A percentile compares a stretch with the other conserved stretches of the same genome.
phyloP scores from a whole-genome alignment of 2,329 filamentous ascomycete genomes.

The Beauveria australis region DNA sequence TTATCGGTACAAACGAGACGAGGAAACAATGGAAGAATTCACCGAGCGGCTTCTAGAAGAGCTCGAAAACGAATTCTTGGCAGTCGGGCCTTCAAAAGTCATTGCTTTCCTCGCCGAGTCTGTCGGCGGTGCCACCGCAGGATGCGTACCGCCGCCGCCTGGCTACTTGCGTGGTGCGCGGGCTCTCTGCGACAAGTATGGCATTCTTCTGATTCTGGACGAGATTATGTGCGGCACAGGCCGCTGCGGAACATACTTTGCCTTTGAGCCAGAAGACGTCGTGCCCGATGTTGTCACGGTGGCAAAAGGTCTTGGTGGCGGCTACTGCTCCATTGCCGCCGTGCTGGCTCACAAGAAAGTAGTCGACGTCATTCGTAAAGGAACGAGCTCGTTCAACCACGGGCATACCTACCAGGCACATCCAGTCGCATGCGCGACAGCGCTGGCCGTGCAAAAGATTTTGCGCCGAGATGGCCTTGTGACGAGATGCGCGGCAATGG shows the following conservation, averaged over 20 bases:
- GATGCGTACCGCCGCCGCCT: conserved; percentile 39
- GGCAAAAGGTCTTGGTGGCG: conserved; percentile 51
- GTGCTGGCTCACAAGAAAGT: conserved; percentile 43
- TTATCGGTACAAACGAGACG: conserved; percentile 16
- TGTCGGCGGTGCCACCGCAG: conserved; percentile 39
- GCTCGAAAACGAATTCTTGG: conserved; percentile 38
- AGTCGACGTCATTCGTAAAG: conserved; percentile 37
- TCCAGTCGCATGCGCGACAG: conserved; percentile 28
- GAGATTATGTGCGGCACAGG: conserved; percentile 65
- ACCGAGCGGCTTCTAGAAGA: conserved; percentile 32
- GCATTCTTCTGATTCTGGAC: conserved; percentile 47
- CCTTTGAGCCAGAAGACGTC: conserved; percentile 23
- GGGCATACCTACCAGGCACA: conserved; percentile 46
- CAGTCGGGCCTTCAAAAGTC: conserved; percentile 36
- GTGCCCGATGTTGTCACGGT: conserved; percentile 49
- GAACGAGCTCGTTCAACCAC: conserved; percentile 42
- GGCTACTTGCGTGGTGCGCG: conserved; percentile 49
- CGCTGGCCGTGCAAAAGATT: conserved; percentile 30
- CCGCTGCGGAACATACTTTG: conserved; percentile 44
- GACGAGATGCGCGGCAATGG: conserved; percentile 23
- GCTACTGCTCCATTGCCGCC: conserved; percentile 46
- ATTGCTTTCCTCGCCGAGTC: conserved; percentile 43
- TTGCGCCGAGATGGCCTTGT: conserved; percentile 27
- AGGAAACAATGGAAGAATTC: conserved; percentile 32
- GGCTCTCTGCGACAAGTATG: conserved; percentile 45